Conservation (phyloP, 106 monocot species). For the Apostasia shenzhenica region DNA sequence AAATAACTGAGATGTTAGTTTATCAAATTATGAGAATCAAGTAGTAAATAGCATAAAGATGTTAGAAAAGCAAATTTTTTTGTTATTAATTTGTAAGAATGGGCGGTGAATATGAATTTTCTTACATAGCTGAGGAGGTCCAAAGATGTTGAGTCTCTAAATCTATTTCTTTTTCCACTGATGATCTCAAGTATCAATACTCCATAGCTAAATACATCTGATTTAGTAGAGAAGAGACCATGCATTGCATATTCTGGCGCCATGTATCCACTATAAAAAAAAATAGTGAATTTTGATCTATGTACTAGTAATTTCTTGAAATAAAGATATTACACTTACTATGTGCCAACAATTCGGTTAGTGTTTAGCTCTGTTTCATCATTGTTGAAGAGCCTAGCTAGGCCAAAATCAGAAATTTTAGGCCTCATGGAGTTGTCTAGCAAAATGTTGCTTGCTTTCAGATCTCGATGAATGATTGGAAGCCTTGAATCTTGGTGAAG, state of each 20-base stretch:
- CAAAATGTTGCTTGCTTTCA: slow-evolving; percentile 14
- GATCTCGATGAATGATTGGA: slow-evolving; percentile 19
- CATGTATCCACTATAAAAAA: slow-evolving; percentile 11
- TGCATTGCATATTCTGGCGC: slow-evolving; percentile 5
- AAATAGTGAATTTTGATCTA: neutral
- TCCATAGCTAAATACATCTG: slow-evolving; percentile 11
- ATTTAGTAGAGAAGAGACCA: slow-evolving; percentile 3
- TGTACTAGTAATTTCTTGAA: too few relatives aligned
- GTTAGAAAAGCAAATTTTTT: too few relatives aligned
- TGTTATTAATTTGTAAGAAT: too few relatives aligned
- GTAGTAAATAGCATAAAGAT: too few relatives aligned
- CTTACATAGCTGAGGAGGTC: slow-evolving; percentile 14
- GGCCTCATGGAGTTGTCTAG: slow-evolving; percentile 21
- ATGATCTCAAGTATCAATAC: slow-evolving; percentile 8
- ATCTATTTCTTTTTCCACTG: slow-evolving; percentile 6
- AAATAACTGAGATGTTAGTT: too few relatives aligned
- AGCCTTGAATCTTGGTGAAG: slow-evolving; percentile 19
- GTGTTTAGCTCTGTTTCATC: slow-evolving; percentile 12
- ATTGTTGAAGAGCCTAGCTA: slow-evolving; percentile 10
- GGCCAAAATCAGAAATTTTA: slow-evolving; percentile 24
- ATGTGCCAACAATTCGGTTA: slow-evolving; percentile 13
- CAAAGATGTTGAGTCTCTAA: neutral
- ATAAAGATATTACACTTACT: slow-evolving; percentile 2
- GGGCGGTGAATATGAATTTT: neutral
- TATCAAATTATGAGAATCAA: too few relatives aligned